Evolutionary conservation across 345 rosid species (phyloP).

Genomic region (Hibiscus syriacus): DNA sequence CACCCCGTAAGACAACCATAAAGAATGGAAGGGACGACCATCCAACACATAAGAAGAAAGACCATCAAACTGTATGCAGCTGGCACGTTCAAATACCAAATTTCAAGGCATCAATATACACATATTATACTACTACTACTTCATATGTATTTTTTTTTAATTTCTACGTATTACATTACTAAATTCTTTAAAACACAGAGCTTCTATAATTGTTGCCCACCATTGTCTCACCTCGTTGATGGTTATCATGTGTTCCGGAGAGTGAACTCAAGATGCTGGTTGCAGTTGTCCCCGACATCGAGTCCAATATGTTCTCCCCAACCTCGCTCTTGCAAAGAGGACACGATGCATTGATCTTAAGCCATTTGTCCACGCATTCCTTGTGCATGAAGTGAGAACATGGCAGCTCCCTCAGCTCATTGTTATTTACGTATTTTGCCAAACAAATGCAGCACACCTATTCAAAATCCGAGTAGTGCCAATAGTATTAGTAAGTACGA

Average conservation of each 20-base stretch:
- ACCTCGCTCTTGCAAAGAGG: conserved; percentile 95
- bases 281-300: conserved; percentile 27
- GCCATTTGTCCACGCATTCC: conserved; percentile 97
- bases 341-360: conserved; percentile 83
- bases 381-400: conserved; percentile 88
- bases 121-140: not conserved
- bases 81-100: conserved; percentile 6
- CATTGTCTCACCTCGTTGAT: conserved; percentile 34
- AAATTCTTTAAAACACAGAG: conserved; percentile 19
- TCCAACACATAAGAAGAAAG: conserved; percentile 13
- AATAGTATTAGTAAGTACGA: not conserved
- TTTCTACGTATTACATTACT: not conserved
- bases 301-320: conserved; percentile 42
- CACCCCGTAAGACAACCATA: conserved; percentile 7
- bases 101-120: conserved; percentile 2
- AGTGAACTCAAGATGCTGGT: conserved; percentile 26
- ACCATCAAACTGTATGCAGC: conserved; percentile 18
- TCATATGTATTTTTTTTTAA: too few relatives aligned
- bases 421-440: conserved; percentile 83
- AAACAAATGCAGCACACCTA: conserved; percentile 83
- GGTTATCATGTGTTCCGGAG: conserved; percentile 26
- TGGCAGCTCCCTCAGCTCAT: conserved; percentile 85
- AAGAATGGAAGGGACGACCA: conserved; percentile 14
- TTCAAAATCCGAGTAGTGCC: not conserved
- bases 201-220: conserved; percentile 27